Evolutionary conservation across 495 filamentous ascomycete species (phyloP), one percentile per base, ranked within the genome.

Genomic region (Melanomma pulvis-pyrius): DNA sequence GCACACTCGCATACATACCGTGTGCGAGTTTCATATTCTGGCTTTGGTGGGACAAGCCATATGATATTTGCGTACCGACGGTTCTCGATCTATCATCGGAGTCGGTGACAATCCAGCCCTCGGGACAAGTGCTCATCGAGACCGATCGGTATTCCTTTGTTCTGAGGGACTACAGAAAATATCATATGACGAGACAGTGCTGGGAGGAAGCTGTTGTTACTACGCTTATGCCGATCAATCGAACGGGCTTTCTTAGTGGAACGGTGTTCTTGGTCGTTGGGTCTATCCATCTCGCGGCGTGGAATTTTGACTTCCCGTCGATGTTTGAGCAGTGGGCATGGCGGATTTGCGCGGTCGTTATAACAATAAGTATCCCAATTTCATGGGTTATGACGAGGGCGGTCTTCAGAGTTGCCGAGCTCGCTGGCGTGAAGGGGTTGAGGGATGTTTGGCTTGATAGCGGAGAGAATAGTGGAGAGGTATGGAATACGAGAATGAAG

Each of bases 41-140:
- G 17, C 48, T 61, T 15, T 61, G 58, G 58, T 61, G 58, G 58
- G 29, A 61, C 30, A 61, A 61, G 29, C 58, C 58, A 26, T 61
- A 32, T 25, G 58, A 61, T 24, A 25, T 51, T 17, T 13, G 41
- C 12, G 26, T 34, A 12, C 44, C 41, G 2, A 61, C 46, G 6
- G 19, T 50, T 2, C 49, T 61, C 9, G 11, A 22, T 15, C 6
- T 61, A 12, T 34, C 30, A 4, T 12, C 30, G 30, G 30, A 34
- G 4, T 34, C 5, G 21, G 15, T 24, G 2, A 2, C 12, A 13
- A 3, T 17, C 25, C 19, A 24, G 52, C 30, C 25, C 15, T 13
- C 36, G 15, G 17, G 39, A 9, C 7, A 21, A 17, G 32, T 13
- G 25, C 8, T 12, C 22, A 24, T 44, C 21, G n/a, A 21, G 4